Percentiles rank a stretch among this genome's conserved stretches.
These are phyloP conservation scores for Podila minutissima DNA, from an alignment of 192 early-diverging fungal genomes.

Conservation along the genomic window DNA sequence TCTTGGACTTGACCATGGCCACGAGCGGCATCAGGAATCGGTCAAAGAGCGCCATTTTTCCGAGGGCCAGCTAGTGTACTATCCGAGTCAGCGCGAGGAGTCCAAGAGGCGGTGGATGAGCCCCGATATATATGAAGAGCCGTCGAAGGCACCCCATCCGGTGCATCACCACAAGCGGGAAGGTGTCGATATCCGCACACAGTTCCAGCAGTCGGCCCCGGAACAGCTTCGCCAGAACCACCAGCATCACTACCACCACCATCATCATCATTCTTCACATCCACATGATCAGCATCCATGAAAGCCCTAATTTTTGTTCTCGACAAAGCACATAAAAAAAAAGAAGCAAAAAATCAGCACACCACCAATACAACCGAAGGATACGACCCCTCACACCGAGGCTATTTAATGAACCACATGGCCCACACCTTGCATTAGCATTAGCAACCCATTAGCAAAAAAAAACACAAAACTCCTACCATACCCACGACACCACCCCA, in stretches of 20 bases:
- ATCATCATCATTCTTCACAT: conserved; percentile 9
- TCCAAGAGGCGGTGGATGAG: conserved; percentile 13
- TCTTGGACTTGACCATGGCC: background rate
- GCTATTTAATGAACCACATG: too few relatives aligned
- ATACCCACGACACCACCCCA: too few relatives aligned
- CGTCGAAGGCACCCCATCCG: background rate
- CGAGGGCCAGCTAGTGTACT: conserved; percentile 3
- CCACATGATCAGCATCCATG: background rate
- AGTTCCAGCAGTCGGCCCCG: conserved; percentile 24
- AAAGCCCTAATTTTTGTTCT: background rate
- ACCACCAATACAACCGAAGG: too few relatives aligned
- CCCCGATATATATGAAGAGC: conserved; percentile 19
- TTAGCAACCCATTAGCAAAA: too few relatives aligned
- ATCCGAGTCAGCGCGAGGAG: background rate
- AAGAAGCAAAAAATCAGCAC: too few relatives aligned
- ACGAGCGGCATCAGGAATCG: background rate
- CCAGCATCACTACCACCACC: conserved; percentile 2
- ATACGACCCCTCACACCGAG: too few relatives aligned
- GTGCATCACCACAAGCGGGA: conserved; percentile 5
- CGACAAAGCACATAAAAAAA: too few relatives aligned
- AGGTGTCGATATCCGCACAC: conserved; percentile 20
- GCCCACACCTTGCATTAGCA: too few relatives aligned
- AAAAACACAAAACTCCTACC: too few relatives aligned
- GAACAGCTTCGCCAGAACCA: background rate
- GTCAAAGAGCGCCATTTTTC: background rate